A percentile compares a stretch with the other conserved stretches of the same genome.
phyloP scores from a whole-genome alignment of 768 basidiomycete genomes.

The Sutorius australiensis region DNA sequence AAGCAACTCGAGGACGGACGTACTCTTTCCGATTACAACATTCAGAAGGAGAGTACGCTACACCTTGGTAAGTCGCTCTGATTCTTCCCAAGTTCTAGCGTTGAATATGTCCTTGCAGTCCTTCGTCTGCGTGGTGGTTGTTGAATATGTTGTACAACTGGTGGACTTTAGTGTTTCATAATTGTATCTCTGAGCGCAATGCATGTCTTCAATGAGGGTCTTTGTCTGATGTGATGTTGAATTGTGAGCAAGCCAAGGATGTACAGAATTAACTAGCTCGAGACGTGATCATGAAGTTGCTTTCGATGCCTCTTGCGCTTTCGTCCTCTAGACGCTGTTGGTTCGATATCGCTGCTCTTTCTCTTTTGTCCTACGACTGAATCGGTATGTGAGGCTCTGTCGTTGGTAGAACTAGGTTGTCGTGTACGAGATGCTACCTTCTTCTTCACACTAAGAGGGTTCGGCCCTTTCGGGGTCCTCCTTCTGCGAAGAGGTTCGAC shows the following conservation, averaged over 20 bases:
- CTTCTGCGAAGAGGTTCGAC: constrained; percentile 48
- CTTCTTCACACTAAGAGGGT: constrained; percentile 91
- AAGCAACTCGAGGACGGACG: constrained; percentile 79
- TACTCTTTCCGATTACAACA: constrained; percentile 74
- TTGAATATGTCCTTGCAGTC: constrained; percentile 34
- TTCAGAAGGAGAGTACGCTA: constrained; percentile 72
- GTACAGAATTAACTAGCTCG: not conserved
- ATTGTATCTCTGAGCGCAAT: not conserved
- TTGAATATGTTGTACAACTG: constrained; percentile 23
- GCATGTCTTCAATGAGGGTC: not conserved
- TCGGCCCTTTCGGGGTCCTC: constrained; percentile 81
- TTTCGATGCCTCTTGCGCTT: constrained; percentile 29
- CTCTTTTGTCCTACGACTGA: constrained; percentile 18
- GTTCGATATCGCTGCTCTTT: not conserved
- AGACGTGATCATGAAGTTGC: not conserved
- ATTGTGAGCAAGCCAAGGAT: not conserved
- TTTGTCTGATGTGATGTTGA: not conserved
- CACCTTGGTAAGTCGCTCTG: constrained; percentile 40
- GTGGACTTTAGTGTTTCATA: not conserved
- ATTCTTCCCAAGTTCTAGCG: fast-evolving
- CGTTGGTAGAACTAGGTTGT: not conserved
- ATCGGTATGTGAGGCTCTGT: not conserved
- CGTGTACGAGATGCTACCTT: constrained; percentile 43
- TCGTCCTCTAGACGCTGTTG: not conserved
- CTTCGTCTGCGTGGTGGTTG: constrained; percentile 80